Evolutionary conservation across 176 grass and related monocot species (phyloP).

Genomic region (Zizania latifolia): DNA sequence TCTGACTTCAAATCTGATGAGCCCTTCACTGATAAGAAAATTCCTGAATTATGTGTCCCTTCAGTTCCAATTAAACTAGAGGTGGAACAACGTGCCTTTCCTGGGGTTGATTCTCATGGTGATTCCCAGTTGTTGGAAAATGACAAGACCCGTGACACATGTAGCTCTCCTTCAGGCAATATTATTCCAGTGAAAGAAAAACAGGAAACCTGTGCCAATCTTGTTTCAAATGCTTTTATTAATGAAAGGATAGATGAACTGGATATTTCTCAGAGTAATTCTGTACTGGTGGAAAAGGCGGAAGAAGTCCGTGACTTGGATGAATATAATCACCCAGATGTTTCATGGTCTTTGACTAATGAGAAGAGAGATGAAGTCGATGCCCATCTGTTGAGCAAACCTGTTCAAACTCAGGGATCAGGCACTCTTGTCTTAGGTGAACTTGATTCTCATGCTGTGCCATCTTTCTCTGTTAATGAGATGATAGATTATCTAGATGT

Average conservation of each 20-base stretch:
- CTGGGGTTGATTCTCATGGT: slow-evolving; percentile 16
- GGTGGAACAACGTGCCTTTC: slow-evolving; percentile 11
- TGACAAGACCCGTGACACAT: slow-evolving; percentile 7
- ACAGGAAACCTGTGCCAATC: not conserved
- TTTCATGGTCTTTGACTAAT: not conserved
- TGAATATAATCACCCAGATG: not conserved
- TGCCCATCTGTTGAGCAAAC: slow-evolving; percentile 3
- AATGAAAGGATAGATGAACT: slow-evolving; percentile 13
- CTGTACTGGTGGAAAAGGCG: slow-evolving; percentile 11
- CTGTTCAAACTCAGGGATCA: slow-evolving; percentile 20
- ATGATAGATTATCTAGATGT: not conserved
- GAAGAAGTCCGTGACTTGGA: not conserved
- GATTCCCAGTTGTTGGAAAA: slow-evolving; percentile 10
- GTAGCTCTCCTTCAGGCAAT: slow-evolving; percentile 19
- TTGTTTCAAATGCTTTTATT: slow-evolving; percentile 18
- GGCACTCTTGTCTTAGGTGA: not conserved
- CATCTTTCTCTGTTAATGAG: slow-evolving; percentile 15
- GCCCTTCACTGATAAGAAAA: slow-evolving; percentile 29
- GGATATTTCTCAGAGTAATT: slow-evolving; percentile 3
- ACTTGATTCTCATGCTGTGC: slow-evolving; percentile 4
- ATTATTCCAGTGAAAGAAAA: slow-evolving; percentile 23
- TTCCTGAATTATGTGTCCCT: slow-evolving; percentile 20
- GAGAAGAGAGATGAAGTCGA: not conserved
- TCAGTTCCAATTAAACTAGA: slow-evolving; percentile 30
- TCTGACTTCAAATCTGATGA: slow-evolving; percentile 26